phyloP scores from a whole-genome alignment of 306 rosid species.

The Ammopiptanthus mongolicus region DNA sequence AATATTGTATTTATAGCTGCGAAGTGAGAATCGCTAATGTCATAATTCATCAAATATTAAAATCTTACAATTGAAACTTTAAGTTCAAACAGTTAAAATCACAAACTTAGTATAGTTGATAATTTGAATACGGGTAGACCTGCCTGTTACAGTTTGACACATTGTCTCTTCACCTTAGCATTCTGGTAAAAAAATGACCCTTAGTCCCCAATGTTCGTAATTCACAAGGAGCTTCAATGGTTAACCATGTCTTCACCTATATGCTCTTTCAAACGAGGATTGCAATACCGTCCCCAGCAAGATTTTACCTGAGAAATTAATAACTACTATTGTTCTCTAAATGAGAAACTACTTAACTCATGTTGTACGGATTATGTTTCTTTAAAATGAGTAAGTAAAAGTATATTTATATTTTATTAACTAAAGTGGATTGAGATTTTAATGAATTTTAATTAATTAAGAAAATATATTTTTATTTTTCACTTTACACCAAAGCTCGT shows the following conservation, averaged over 20 bases:
- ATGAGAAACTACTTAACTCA: background rate
- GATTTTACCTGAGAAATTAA: background rate
- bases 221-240: background rate
- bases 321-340: background rate
- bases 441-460: too few species aligned
- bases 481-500: too few species aligned
- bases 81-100: background rate
- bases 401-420: too few species aligned
- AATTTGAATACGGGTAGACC: background rate
- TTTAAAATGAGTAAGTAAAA: too few species aligned
- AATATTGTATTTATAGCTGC: background rate
- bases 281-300: background rate
- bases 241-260: background rate
- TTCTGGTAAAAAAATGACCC: too few species aligned
- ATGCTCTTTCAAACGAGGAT: background rate
- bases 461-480: too few species aligned
- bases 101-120: background rate
- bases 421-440: too few species aligned
- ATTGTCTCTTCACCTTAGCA: background rate
- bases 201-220: background rate
- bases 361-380: too few species aligned
- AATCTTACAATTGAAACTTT: background rate
- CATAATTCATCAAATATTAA: background rate
- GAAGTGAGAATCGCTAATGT: background rate
- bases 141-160: background rate